Conservation (phyloP, 345 rosid species). For the Hevea brasiliensis region DNA sequence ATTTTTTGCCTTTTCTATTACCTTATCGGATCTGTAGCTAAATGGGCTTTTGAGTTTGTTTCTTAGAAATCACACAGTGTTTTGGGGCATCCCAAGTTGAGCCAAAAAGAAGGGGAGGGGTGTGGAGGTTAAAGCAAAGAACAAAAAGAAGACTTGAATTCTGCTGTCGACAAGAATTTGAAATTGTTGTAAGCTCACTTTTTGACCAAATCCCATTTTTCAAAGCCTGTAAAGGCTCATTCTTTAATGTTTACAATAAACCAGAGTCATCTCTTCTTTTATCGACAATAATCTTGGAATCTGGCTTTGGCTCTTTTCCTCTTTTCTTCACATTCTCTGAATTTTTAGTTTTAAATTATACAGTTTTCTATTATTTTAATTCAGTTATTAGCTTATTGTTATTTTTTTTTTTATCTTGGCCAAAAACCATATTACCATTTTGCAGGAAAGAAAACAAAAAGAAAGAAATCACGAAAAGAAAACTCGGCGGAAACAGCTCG, state of each 20-base stretch:
- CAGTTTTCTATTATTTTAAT: slow-evolving; percentile 12
- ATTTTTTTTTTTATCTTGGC: slow-evolving; percentile 21
- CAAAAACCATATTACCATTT: slow-evolving; percentile 1
- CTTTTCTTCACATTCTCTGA: slow-evolving; percentile 41
- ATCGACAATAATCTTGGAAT: slow-evolving; percentile 57
- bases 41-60: not conserved
- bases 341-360: slow-evolving; percentile 21
- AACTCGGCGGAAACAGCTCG: slow-evolving; percentile 51
- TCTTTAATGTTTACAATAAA: slow-evolving; percentile 35
- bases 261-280: slow-evolving; percentile 44
- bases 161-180: slow-evolving; percentile 5
- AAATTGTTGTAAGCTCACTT: slow-evolving; percentile 15
- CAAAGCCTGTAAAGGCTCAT: slow-evolving; percentile 42
- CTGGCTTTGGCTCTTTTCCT: slow-evolving; percentile 27
- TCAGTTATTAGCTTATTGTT: slow-evolving; percentile 11
- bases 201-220: slow-evolving; percentile 39
- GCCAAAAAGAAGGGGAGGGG: not conserved
- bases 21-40: not conserved
- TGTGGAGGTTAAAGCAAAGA: slow-evolving; percentile 26
- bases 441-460: slow-evolving; percentile 14
- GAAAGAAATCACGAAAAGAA: not conserved
- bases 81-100: slow-evolving; percentile 28
- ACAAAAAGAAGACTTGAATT: slow-evolving; percentile 39
- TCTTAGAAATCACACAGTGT: not conserved
- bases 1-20: not conserved